Evolutionary conservation across 768 basidiomycete species (phyloP).

Genomic region (Baorangia bicolor): DNA sequence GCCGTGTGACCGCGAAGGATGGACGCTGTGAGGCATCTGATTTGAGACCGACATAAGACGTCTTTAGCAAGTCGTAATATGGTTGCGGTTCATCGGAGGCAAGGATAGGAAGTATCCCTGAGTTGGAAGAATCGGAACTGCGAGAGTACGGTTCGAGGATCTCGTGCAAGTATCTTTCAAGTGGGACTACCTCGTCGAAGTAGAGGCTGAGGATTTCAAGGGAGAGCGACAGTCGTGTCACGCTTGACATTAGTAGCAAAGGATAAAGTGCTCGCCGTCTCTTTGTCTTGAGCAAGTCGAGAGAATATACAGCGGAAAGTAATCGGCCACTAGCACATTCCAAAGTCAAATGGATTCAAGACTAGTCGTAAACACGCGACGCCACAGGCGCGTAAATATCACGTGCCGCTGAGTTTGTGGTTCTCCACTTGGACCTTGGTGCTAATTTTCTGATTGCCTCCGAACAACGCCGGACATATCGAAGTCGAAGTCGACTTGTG

Average conservation of each 20-base stretch:
- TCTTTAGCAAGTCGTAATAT: constrained; percentile 42
- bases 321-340: too few species aligned
- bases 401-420: too few species aligned
- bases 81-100: constrained; percentile 22
- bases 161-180: constrained; percentile 40
- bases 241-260: constrained; percentile 1
- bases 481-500: not conserved
- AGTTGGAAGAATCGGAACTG: constrained; percentile 10
- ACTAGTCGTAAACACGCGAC: too few species aligned
- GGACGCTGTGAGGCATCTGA: constrained; percentile 18
- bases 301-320: too few species aligned
- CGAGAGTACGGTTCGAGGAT: constrained; percentile 29
- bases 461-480: not conserved
- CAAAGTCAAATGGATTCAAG: too few species aligned
- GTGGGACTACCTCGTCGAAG: constrained; percentile 40
- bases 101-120: constrained; percentile 1
- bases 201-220: constrained; percentile 42
- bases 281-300: not conserved
- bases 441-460: too few species aligned
- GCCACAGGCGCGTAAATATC: too few species aligned
- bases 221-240: constrained; percentile 16
- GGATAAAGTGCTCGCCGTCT: not conserved
- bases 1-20: constrained; percentile 33
- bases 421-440: too few species aligned
- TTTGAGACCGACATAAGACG: constrained; percentile 46